Evolutionary conservation across 352 stramenopile genomes (phyloP), one percentile per base, ranked within the genome.

Genomic region (Phytopythium oedochilum): DNA sequence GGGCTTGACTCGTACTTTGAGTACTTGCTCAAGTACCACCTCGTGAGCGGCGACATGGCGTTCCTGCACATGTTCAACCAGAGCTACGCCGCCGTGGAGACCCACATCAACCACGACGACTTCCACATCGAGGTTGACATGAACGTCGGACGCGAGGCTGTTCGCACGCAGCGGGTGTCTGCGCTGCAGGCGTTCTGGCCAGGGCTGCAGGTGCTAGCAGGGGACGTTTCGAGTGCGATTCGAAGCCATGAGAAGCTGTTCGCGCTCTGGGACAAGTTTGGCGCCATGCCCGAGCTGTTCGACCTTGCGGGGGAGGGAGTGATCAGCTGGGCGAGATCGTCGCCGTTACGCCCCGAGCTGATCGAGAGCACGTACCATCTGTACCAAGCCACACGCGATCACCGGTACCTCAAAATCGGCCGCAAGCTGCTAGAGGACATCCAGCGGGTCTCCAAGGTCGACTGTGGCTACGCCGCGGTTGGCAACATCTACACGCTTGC

Each of bases 1-100:
- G 98, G 98, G 23, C 83, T 97, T 1, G 97, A 99, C 71, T 98
- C 90, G 44, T 99, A 97, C 66, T 98, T 98, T 59, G 97, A 99
- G 72, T 99, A 99, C 67, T 62, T 98, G 34, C 64, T 98, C n/a
- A 99, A 99, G 68, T 96, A 96, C 59, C 90, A 98, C 62, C 72
- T 98, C 34, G 68, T 99, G n/a, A 98, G 97, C 65, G 90, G 90
- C 22, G 90, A 98, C 53, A 60, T 85, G 18, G 60, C 81, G 73
- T 87, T 96, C 86, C 75, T 98, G 68, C 77, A 78, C 12, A 98
- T 98, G 91, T 98, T 96, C 66, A 88, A 89, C 51, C 63, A 64
- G 32, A 93, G 80, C 51, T 96, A 96, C 53, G 63, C 61, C 20
- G 82, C 81, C 2, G 82, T 96, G 0, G 80, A 96, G 47, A 75